These are phyloP conservation scores for Pseudogymnoascus sp. DNA, from an alignment of 2,329 filamentous ascomycete genomes.

Conservation along the genomic window DNA sequence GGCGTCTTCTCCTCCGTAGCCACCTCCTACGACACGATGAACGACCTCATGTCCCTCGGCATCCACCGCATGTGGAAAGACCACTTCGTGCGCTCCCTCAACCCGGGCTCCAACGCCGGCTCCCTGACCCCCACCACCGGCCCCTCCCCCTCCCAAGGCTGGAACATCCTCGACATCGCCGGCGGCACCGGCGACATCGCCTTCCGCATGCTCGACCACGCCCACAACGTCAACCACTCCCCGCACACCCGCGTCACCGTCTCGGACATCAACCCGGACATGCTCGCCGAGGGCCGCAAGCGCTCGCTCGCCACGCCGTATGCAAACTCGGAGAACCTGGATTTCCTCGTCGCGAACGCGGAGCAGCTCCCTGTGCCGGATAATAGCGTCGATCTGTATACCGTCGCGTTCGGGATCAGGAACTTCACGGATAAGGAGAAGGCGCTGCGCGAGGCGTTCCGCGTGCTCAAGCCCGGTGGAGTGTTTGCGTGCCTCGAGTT, in stretches of 20 bases:
- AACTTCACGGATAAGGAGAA: slow-evolving; percentile 91
- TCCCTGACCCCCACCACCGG: slow-evolving; percentile 32
- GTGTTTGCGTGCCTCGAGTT: slow-evolving; percentile 97
- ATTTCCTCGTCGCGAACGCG: slow-evolving; percentile 86
- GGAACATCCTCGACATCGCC: slow-evolving; percentile 86
- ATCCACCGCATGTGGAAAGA: slow-evolving; percentile 97
- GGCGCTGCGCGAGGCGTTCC: slow-evolving; percentile 73
- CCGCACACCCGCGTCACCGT: slow-evolving; percentile 77
- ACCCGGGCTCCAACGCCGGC: slow-evolving; percentile 43
- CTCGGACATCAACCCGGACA: slow-evolving; percentile 90
- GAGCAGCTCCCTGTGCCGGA: slow-evolving; percentile 63
- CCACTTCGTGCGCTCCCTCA: slow-evolving; percentile 85
- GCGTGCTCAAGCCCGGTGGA: slow-evolving; percentile 87
- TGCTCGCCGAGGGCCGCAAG: slow-evolving; percentile 82
- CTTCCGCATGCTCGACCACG: slow-evolving; percentile 88
- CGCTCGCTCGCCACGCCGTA: slow-evolving; percentile 52
- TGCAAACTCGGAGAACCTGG: slow-evolving; percentile 48
- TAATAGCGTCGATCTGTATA: slow-evolving; percentile 84
- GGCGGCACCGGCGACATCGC: slow-evolving; percentile 97
- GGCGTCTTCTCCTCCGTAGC: slow-evolving; percentile 84
- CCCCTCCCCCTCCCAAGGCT: slow-evolving; percentile 45
- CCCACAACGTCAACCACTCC: slow-evolving; percentile 72
- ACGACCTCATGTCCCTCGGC: slow-evolving; percentile 96
- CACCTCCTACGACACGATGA: slow-evolving; percentile 84
- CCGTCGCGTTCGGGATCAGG: slow-evolving; percentile 91